Evolutionary conservation across 176 grass and related monocot species (phyloP).

Genomic region (Juncus effusus): DNA sequence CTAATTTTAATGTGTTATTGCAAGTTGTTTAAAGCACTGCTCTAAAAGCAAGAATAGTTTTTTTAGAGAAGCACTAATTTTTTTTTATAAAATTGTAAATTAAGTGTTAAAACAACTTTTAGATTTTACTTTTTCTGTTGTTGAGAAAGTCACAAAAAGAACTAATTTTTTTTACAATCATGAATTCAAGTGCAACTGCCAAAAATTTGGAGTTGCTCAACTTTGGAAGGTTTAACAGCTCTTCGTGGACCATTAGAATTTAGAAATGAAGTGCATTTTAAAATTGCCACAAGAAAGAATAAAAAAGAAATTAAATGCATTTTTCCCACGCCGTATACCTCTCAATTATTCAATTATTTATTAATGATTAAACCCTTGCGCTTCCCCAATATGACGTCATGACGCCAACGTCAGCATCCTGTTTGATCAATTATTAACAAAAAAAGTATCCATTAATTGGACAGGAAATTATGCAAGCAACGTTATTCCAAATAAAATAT

Average conservation of each 20-base stretch:
- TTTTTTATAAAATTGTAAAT: too few relatives aligned
- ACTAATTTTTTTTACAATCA: too few relatives aligned
- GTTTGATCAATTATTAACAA: conserved; percentile 7
- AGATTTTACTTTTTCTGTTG: too few relatives aligned
- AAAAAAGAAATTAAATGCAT: background rate
- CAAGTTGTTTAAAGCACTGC: too few relatives aligned
- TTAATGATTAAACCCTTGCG: conserved; percentile 30
- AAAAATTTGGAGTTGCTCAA: conserved; percentile 17
- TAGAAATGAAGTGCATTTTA: too few relatives aligned
- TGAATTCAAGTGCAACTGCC: conserved; percentile 11
- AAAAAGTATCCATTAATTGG: background rate
- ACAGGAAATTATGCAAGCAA: background rate
- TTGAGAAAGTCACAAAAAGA: too few relatives aligned
- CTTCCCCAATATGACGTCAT: conserved; percentile 42
- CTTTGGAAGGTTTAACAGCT: background rate
- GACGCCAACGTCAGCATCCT: conserved; percentile 27
- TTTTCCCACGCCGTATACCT: background rate
- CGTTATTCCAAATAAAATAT: too few relatives aligned
- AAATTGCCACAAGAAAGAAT: too few relatives aligned
- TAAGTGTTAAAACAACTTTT: too few relatives aligned
- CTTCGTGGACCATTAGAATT: conserved; percentile 22
- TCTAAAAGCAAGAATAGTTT: too few relatives aligned
- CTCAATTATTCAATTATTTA: background rate
- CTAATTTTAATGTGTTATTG: too few relatives aligned
- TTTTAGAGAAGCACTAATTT: too few relatives aligned